Evolutionary conservation across 2,329 filamentous ascomycete genomes (phyloP), one percentile per base, ranked within the genome.

Genomic region (Domatiomyces globalis): DNA sequence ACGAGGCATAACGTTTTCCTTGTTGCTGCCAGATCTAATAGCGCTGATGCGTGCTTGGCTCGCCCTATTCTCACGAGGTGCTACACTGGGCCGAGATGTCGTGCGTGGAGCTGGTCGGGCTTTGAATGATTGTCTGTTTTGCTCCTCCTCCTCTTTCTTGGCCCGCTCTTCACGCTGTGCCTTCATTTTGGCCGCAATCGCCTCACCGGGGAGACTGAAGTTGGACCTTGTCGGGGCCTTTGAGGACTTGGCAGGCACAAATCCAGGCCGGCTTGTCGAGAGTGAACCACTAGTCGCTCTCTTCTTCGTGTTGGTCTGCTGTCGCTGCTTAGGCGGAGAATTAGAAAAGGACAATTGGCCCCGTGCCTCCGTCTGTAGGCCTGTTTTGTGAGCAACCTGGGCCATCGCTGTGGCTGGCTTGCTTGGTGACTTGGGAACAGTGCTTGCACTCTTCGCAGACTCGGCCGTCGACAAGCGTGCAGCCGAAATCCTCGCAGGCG

Each of bases 191-290:
- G 73, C 73, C 2, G 75, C 73, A 4, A 77, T 65, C 12, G 68
- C 72, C 56, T 77, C 74, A 15, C 75, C 75, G 1, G 75, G 74
- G 0, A 78, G 67, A 46, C 71, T 66, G 58, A 78, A 78, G 2
- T 65, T 73, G 6, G 74, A 62, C 48, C 63, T 69, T 0, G 75
- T 78, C 0, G 71, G 71, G 12, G 73, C 65, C 56, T 74, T 76
- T 19, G 65, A 66, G 1, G 74, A 77, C 57, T 74, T 78, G 68
- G 72, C 7, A 65, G 71, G 22, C 66, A 73, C 57, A 72, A 78
- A 52, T 64, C 69, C 60, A 70, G 64, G 58, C 67, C 72, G 61
- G 72, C 68, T 48, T 68, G 75, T 56, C 67, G 67, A 57, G 19
- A 64, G 60, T 9, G 56, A 51, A 18, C 53, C 54, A 33, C 54